Evolutionary conservation across 2,329 filamentous ascomycete species (phyloP).

Genomic region (Colletotrichum lentis): DNA sequence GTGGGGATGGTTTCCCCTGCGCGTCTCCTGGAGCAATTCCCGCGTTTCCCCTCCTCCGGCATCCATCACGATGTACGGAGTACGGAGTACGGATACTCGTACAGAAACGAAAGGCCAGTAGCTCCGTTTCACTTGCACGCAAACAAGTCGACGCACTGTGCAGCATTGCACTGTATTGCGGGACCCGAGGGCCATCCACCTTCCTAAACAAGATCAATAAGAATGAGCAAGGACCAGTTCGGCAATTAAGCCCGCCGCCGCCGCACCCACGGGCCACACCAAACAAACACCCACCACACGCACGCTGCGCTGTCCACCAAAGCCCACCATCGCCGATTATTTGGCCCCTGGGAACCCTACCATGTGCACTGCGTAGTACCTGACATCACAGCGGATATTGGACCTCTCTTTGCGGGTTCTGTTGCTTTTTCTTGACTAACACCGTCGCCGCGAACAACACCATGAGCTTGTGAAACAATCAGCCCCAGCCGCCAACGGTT

Average conservation of each 20-base stretch:
- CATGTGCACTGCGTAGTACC: too few species aligned
- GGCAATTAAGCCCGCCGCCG: not conserved
- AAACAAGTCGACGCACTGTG: not conserved
- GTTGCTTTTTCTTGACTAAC: not conserved
- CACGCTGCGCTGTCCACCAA: too few species aligned
- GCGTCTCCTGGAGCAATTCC: constrained; percentile 23
- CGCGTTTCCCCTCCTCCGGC: not conserved
- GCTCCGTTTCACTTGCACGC: not conserved
- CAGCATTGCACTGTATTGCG: not conserved
- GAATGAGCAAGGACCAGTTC: not conserved
- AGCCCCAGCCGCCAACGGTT: not conserved
- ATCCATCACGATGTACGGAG: too few species aligned
- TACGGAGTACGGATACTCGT: too few species aligned
- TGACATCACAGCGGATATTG: not conserved
- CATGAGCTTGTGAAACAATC: not conserved
- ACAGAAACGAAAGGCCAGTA: not conserved
- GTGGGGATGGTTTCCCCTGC: constrained; percentile 22
- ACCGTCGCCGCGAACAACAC: too few species aligned
- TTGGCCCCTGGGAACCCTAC: not conserved
- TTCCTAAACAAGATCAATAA: constrained; percentile 1
- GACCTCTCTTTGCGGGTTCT: not conserved
- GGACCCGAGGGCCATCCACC: not conserved
- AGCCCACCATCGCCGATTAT: not conserved
- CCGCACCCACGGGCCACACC: too few species aligned
- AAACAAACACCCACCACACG: too few species aligned